These are phyloP conservation scores for Cynara cardunculus DNA, from an alignment of 129 eudicot genomes.

Conservation along the genomic window DNA sequence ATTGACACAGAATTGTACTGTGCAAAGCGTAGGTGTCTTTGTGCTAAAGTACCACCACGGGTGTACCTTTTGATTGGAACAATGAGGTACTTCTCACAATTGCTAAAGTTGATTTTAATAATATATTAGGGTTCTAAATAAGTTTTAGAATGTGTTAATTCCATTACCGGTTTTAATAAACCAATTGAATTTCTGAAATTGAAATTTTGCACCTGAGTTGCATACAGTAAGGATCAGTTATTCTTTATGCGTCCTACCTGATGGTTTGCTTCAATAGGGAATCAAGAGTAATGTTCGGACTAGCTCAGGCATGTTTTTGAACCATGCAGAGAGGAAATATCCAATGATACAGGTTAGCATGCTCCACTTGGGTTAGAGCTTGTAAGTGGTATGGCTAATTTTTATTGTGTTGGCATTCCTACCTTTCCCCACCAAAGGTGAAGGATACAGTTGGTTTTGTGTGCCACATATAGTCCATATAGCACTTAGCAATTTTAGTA, in stretches of 20 bases:
- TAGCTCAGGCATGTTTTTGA: constrained; percentile 97
- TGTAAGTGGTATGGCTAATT: not conserved
- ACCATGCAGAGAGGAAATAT: constrained; percentile 62
- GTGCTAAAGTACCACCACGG: not conserved
- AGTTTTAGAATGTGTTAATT: not conserved
- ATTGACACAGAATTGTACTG: not conserved
- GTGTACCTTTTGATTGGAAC: not conserved
- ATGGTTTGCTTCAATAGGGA: constrained; percentile 51
- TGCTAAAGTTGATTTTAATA: not conserved
- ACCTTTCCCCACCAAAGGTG: not conserved
- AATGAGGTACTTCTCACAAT: not conserved
- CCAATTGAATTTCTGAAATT: not conserved
- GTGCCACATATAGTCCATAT: not conserved
- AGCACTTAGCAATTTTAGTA: not conserved
- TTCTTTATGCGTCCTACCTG: constrained; percentile 4
- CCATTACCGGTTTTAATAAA: not conserved
- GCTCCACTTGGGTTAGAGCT: not conserved
- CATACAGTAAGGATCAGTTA: not conserved
- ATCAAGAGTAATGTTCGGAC: constrained; percentile 86
- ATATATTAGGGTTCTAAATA: not conserved
- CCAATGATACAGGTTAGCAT: constrained; percentile 74
- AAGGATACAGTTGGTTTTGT: not conserved
- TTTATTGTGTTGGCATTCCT: not conserved
- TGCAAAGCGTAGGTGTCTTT: not conserved
- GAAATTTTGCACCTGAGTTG: not conserved